These are phyloP conservation scores for Sindora glabra DNA, from an alignment of 306 rosid genomes.

Conservation along the genomic window DNA sequence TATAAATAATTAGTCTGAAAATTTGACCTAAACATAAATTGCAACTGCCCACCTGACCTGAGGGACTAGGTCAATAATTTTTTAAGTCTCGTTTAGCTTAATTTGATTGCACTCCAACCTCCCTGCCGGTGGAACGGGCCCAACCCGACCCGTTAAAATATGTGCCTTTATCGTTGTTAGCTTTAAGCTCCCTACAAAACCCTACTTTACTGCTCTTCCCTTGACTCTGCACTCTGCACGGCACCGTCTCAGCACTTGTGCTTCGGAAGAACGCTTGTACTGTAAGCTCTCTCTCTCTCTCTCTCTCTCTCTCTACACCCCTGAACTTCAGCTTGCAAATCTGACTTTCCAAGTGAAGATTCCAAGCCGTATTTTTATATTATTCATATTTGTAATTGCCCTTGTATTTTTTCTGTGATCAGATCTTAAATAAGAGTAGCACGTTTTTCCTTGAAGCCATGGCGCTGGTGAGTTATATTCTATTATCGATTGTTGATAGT, in stretches of 20 bases:
- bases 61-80: no score
- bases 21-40: no score
- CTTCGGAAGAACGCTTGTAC: conserved; percentile 18
- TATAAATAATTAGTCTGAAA: no score
- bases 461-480: conserved; percentile 63
- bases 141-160: conserved; percentile 21
- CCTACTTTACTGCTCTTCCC: conserved; percentile 19
- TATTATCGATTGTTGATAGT: background rate
- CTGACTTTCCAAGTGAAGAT: no score
- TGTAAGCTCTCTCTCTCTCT: conserved; percentile 6
- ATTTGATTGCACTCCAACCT: no score
- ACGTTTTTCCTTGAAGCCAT: conserved; percentile 47
- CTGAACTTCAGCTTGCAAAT: background rate
- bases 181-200: conserved; percentile 11
- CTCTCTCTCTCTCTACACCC: background rate
- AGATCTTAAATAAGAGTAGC: conserved; percentile 44
- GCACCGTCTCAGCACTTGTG: background rate
- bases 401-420: conserved; percentile 9
- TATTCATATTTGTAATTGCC: background rate
- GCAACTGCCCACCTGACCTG: no score
- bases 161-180: background rate
- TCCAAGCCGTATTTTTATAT: no score
- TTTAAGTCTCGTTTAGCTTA: no score
- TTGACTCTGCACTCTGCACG: background rate
- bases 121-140: no score